These are phyloP conservation scores for Fraxinus xanthoxyloides DNA, from an alignment of 305 asterid species.

Conservation along the genomic window DNA sequence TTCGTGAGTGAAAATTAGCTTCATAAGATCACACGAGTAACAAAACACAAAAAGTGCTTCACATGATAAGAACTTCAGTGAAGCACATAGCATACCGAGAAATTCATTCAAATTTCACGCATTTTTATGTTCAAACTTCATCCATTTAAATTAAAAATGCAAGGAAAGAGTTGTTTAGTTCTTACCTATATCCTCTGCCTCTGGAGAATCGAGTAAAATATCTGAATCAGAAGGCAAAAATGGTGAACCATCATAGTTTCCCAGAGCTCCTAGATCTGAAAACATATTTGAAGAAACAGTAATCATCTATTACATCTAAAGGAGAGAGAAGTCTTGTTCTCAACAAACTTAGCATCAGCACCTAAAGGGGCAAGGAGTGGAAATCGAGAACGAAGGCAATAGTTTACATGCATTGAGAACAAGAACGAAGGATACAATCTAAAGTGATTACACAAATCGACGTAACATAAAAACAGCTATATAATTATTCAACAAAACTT, in stretches of 20 bases:
- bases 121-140: background rate
- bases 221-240: conserved; percentile 92
- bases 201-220: conserved; percentile 84
- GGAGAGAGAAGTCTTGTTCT: background rate
- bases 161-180: conserved; percentile 1
- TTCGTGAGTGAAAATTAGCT: background rate
- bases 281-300: background rate
- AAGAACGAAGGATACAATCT: background rate
- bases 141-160: conserved; percentile 9
- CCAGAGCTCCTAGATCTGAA: conserved; percentile 91
- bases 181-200: conserved; percentile 83
- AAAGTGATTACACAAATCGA: background rate
- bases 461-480: background rate
- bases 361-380: background rate
- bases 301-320: conserved; percentile 2
- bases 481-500: background rate
- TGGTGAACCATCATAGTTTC: conserved; percentile 87
- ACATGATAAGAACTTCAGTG: background rate
- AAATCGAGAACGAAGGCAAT: background rate
- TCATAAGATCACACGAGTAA: background rate
- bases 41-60: background rate
- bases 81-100: background rate
- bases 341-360: background rate
- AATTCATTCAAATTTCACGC: background rate
- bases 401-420: background rate